Percentiles rank a stretch among this genome's conserved stretches.
phyloP scores from a whole-genome alignment of 1,284 basidiomycete genomes.

The Apiotrichum sp. region DNA sequence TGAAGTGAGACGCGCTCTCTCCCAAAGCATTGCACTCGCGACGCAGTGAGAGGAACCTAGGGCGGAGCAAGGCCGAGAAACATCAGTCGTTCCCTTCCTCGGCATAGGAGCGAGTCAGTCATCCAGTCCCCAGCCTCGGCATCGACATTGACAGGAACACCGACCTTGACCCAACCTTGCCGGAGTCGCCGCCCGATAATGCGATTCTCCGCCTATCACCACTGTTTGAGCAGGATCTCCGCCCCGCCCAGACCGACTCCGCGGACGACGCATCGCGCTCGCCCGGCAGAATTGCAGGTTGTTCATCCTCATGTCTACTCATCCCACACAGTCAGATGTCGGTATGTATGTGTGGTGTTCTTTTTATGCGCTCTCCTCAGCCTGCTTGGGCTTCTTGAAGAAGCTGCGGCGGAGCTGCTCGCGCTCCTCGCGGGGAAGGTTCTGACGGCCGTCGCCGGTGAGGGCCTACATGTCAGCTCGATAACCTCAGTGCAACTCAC shows the following conservation, averaged over 20 bases:
- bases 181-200: too few relatives aligned
- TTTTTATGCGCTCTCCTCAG: conserved; percentile 24
- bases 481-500: conserved; percentile 18
- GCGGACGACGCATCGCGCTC: background rate
- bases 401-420: conserved; percentile 48
- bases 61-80: too few relatives aligned
- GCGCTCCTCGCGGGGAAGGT: conserved; percentile 45
- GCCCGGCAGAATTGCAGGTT: conserved; percentile 2
- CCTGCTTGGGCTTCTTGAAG: conserved; percentile 48
- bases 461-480: conserved; percentile 10
- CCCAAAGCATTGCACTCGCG: too few relatives aligned
- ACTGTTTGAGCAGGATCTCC: too few relatives aligned
- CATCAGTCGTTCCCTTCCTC: too few relatives aligned
- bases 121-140: too few relatives aligned
- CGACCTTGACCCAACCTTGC: too few relatives aligned
- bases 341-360: background rate
- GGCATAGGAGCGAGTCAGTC: too few relatives aligned
- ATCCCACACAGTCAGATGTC: conserved; percentile 3
- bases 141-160: too few relatives aligned
- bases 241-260: background rate
- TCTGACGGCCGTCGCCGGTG: conserved; percentile 37
- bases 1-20: too few relatives aligned
- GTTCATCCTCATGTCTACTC: conserved; percentile 20
- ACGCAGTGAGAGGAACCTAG: too few relatives aligned
- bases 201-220: too few relatives aligned